Evolutionary conservation across 2,329 filamentous ascomycete species (phyloP).

Genomic region (Cladosporium austrohemisphaericum): DNA sequence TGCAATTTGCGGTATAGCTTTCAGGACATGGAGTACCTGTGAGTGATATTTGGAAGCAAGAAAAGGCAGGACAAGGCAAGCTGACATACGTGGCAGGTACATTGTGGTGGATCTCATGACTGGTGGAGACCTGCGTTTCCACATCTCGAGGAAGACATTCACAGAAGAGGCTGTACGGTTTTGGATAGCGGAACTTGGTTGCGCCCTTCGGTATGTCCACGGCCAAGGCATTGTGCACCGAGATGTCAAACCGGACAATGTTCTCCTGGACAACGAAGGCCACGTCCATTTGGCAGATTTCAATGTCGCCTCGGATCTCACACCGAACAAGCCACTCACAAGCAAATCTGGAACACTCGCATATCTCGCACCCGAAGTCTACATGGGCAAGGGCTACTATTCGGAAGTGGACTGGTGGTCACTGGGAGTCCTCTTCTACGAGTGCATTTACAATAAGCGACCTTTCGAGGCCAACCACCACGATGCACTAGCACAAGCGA

Average conservation of each 20-base stretch:
- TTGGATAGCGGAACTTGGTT: conserved; percentile 93
- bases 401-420: conserved; percentile 98
- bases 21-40: conserved; percentile 99
- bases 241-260: conserved; percentile 90
- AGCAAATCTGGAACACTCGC: conserved; percentile 97
- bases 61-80: not conserved
- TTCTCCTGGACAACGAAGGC: conserved; percentile 79
- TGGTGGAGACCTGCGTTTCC: conserved; percentile 91
- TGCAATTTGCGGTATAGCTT: conserved; percentile 99
- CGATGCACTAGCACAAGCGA: conserved; percentile 71
- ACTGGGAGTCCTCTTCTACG: conserved; percentile 94
- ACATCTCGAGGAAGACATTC: conserved; percentile 96
- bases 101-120: conserved; percentile 98
- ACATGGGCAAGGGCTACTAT: conserved; percentile 82
- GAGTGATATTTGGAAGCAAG: conserved; percentile 35
- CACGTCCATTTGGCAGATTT: conserved; percentile 98
- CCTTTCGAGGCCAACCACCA: conserved; percentile 91
- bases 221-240: conserved; percentile 83
- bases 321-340: conserved; percentile 74
- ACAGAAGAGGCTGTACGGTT: conserved; percentile 96
- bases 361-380: conserved; percentile 94
- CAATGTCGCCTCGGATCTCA: conserved; percentile 93
- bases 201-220: conserved; percentile 84
- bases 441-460: conserved; percentile 99
- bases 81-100: conserved; percentile 52